Conservation (phyloP, 768 basidiomycete genomes). For the Tulasnella sp. region DNA sequence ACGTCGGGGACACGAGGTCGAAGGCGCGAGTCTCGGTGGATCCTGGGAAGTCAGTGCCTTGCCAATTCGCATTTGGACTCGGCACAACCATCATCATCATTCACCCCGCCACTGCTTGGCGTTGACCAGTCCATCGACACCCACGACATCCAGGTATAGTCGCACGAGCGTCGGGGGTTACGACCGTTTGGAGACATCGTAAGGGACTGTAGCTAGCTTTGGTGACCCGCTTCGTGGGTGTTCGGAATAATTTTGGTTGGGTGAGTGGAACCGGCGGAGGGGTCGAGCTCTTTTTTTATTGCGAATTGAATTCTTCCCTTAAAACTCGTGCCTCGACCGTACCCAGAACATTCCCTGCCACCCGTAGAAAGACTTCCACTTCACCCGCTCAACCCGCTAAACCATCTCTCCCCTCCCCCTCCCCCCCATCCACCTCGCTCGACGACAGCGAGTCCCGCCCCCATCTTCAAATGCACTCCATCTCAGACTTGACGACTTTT, state of each 20-base stretch:
- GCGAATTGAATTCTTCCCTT: constrained; percentile 1
- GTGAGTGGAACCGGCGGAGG: background rate
- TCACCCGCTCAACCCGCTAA: background rate
- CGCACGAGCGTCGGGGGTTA: background rate
- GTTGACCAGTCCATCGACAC: background rate
- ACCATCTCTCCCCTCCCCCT: background rate
- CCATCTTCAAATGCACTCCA: constrained; percentile 53
- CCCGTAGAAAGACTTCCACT: background rate
- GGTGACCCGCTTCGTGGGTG: background rate
- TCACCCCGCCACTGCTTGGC: background rate
- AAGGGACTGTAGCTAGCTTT: too few species aligned
- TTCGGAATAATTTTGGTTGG: background rate
- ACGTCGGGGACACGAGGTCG: background rate
- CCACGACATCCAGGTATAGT: background rate
- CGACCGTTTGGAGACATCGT: background rate
- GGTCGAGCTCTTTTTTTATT: background rate
- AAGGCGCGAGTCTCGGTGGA: background rate
- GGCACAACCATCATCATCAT: background rate
- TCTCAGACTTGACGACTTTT: constrained; percentile 83
- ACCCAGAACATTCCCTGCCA: background rate
- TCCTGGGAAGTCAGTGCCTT: background rate
- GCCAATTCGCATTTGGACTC: background rate
- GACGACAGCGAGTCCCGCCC: background rate
- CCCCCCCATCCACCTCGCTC: background rate
- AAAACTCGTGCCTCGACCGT: background rate